Evolutionary conservation across 2,329 filamentous ascomycete species (phyloP).

Genomic region (Raffaelea arxii): DNA sequence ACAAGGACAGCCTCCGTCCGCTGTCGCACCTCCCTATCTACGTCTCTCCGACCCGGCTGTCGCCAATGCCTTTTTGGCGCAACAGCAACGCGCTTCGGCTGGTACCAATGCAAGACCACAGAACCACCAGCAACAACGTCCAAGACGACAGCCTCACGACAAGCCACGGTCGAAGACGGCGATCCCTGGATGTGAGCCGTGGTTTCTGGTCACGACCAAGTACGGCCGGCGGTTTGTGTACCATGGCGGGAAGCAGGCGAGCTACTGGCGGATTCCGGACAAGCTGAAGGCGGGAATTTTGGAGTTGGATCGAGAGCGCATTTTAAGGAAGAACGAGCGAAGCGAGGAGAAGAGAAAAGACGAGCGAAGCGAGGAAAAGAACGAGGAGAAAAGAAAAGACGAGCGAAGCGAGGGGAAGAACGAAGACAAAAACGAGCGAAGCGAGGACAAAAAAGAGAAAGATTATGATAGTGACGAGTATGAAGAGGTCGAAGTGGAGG

Average conservation of each 20-base stretch:
- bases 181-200: constrained; percentile 76
- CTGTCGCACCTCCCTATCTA: constrained; percentile 16
- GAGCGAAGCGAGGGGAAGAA: constrained; percentile 9
- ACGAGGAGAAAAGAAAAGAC: too few species aligned
- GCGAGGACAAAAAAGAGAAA: constrained; percentile 47
- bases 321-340: constrained; percentile 43
- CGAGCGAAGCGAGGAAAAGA: constrained; percentile 12
- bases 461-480: constrained; percentile 31
- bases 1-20: neutral
- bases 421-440: constrained; percentile 3
- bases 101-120: constrained; percentile 4
- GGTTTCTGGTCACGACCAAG: constrained; percentile 90
- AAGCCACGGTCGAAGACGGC: constrained; percentile 68
- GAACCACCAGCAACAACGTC: constrained; percentile 40
- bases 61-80: constrained; percentile 52
- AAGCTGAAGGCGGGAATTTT: constrained; percentile 72
- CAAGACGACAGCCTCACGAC: constrained; percentile 61
- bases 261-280: constrained; percentile 90
- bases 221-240: constrained; percentile 83
- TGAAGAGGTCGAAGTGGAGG: constrained; percentile 71
- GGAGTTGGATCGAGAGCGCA: constrained; percentile 62
- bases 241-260: constrained; percentile 76
- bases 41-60: constrained; percentile 43
- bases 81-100: constrained; percentile 28
- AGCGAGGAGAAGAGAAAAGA: too few species aligned